A percentile compares a stretch with the other conserved stretches of the same genome.
Evolutionary conservation across 164 flowering plant genomes (phyloP).

Genomic region (Vitis labrusca): DNA sequence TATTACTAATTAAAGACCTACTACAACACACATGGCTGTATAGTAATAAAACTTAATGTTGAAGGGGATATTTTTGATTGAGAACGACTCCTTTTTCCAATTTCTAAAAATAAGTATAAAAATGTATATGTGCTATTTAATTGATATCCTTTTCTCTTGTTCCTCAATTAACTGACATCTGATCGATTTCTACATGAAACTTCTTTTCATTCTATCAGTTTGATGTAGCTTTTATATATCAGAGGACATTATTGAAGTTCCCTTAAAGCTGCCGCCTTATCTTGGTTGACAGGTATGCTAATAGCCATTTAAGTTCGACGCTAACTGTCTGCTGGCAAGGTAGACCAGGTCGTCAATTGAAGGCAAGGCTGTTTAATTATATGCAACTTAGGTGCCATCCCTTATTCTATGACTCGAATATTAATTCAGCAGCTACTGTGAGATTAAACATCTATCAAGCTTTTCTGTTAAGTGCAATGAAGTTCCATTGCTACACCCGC

Average conservation of each 20-base stretch:
- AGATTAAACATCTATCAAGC: constrained; percentile 83
- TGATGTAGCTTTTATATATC: background rate
- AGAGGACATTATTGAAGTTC: background rate
- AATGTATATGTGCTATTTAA: too few relatives aligned
- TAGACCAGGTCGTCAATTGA: constrained; percentile 46
- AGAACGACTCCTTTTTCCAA: too few relatives aligned
- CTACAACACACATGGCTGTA: too few relatives aligned
- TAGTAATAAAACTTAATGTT: too few relatives aligned
- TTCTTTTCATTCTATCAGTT: background rate
- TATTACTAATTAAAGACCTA: too few relatives aligned
- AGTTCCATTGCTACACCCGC: constrained; percentile 70
- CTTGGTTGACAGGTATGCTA: constrained; percentile 54
- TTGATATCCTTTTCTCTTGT: too few relatives aligned
- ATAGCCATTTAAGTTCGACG: constrained; percentile 62
- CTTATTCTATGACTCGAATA: constrained; percentile 74
- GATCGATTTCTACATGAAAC: too few relatives aligned
- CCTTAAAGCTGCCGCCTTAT: background rate
- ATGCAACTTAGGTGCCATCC: constrained; percentile 90
- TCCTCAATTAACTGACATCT: too few relatives aligned
- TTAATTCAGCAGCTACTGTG: constrained; percentile 70
- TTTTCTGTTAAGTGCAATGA: constrained; percentile 87
- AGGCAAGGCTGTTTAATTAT: constrained; percentile 51
- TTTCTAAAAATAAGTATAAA: too few relatives aligned
- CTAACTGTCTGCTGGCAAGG: constrained; percentile 61
- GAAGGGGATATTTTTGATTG: too few relatives aligned